phyloP scores from a whole-genome alignment of 192 early-diverging fungal species.

The Coemansia sp. region DNA sequence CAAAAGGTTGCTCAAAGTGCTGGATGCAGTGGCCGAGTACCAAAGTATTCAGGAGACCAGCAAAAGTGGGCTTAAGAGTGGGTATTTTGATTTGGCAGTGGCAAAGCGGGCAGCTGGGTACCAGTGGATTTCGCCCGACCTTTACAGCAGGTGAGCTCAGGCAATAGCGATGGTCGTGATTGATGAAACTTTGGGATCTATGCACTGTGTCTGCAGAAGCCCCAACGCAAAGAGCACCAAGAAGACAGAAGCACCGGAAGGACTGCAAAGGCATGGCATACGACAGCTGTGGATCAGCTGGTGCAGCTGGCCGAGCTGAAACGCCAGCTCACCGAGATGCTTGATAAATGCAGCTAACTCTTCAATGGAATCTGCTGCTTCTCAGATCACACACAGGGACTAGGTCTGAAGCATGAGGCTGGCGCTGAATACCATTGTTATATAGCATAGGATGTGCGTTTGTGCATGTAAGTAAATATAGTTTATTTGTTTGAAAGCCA shows the following conservation, averaged over 20 bases:
- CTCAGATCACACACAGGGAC: neutral
- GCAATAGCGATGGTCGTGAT: slow-evolving; percentile 24
- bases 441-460: no score
- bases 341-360: neutral
- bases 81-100: slow-evolving; percentile 35
- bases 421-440: no score
- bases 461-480: no score
- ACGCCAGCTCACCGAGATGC: neutral
- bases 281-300: slow-evolving; percentile 18
- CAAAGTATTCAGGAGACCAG: slow-evolving; percentile 10
- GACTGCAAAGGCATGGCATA: slow-evolving; percentile 1
- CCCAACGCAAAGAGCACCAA: no score
- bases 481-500: no score
- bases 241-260: neutral
- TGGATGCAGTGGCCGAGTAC: slow-evolving; percentile 35
- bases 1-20: slow-evolving; percentile 13
- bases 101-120: slow-evolving; percentile 47
- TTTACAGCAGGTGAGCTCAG: slow-evolving; percentile 26
- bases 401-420: neutral
- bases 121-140: slow-evolving; percentile 43
- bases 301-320: slow-evolving; percentile 33
- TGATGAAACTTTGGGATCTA: neutral
- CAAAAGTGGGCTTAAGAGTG: slow-evolving; percentile 13
- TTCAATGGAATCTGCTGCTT: no score
- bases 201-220: neutral